Evolutionary conservation across 2,329 filamentous ascomycete genomes (phyloP), one percentile per base, ranked within the genome.

Genomic region (Periconia sp.): DNA sequence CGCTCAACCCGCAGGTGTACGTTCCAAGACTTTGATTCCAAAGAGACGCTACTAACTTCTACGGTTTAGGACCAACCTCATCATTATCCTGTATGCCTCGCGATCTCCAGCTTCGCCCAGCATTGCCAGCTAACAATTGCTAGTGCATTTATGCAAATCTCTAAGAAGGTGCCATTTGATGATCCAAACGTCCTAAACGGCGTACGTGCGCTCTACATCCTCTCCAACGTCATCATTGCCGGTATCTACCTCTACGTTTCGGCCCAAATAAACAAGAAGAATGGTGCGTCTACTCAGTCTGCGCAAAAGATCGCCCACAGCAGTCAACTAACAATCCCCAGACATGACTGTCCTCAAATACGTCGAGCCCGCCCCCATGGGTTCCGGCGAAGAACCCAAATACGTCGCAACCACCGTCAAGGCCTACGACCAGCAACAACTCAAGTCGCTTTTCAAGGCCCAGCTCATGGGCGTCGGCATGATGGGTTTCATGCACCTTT

Each of bases 401-500:
- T 90, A 96, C 66, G 89, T 97, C 67, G 97, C 93, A 53, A 99
- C 94, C 59, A 99, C 94, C 59, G 85, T 97, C 75, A 89, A 95
- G 80, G 92, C 92, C 71, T 99, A 99, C 83, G 94, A 99, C 77
- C 82, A 86, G 69, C 80, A 84, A 67, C 93, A 97, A 81, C 84
- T 97, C 73, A 89, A 89, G 79, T 81, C 85, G 61, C 83, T 91
- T 62, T 91, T 93, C 84, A 94, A 94, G 77, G 85, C 88, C 61
- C 93, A 97, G 81, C 79, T 95, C 69, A 97, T 96, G 90, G 94
- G 94, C 56, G 82, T 99, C 54, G 92, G 85, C 76, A 99, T 99
- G 92, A 97, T 99, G 93, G 86, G 78, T 58, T 90, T 97, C 72
- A 97, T 99, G 93, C 94, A 99, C 81, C 64, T 99, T 58, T 99